Percentiles rank a stretch among this genome's conserved stretches.
Evolutionary conservation across 345 rosid genomes (phyloP).

Genomic region (Linum lewisii): DNA sequence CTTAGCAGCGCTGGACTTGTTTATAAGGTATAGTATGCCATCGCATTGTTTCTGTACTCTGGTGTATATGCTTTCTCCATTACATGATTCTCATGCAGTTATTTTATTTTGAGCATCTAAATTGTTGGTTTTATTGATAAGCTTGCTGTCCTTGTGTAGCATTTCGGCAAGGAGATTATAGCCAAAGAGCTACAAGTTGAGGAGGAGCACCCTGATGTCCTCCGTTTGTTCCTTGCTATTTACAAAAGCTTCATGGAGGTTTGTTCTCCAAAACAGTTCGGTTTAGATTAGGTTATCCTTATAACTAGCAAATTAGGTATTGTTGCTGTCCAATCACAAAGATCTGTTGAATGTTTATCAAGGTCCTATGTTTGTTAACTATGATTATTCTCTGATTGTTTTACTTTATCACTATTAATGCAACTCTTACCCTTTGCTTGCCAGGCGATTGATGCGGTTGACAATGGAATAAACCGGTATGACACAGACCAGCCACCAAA

Average conservation of each 20-base stretch:
- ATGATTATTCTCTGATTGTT: not conserved
- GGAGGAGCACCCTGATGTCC: conserved; percentile 72
- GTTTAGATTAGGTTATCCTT: not conserved
- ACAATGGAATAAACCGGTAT: conserved; percentile 74
- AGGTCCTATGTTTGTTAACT: no score
- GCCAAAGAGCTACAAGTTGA: conserved; percentile 74
- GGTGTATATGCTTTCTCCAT: not conserved
- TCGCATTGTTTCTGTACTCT: not conserved
- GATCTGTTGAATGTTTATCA: no score
- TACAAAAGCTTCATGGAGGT: conserved; percentile 97
- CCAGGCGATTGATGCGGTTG: conserved; percentile 79
- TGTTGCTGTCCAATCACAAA: no score
- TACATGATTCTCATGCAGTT: not conserved
- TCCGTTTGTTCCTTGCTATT: conserved; percentile 58
- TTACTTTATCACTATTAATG: not conserved
- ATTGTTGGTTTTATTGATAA: not conserved
- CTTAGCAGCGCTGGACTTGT: conserved; percentile 96
- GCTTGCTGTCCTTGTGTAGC: conserved; percentile 25
- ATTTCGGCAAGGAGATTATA: conserved; percentile 90
- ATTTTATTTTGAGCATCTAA: not conserved
- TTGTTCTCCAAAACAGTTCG: not conserved
- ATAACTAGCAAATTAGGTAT: no score
- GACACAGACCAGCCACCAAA: conserved; percentile 76
- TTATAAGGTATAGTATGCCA: conserved; percentile 50
- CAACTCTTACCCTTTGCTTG: not conserved